These are phyloP conservation scores for Gossypium schwendimanii DNA, from an alignment of 441 rosid species.

Conservation along the genomic window DNA sequence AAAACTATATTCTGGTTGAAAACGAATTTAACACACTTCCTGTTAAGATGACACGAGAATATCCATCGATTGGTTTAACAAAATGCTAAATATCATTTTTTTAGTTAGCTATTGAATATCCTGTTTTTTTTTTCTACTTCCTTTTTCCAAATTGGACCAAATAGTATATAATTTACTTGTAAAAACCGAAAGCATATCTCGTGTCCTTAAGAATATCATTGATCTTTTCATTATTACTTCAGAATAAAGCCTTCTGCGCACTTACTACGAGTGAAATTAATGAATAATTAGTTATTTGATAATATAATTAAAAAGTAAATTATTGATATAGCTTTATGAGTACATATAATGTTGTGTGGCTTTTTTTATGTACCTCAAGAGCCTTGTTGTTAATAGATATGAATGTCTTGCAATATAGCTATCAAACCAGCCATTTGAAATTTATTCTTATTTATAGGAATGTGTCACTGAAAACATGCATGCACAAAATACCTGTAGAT, in stretches of 20 bases:
- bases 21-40: background rate
- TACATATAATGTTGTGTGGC: background rate
- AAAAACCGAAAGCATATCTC: background rate
- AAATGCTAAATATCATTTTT: background rate
- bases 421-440: background rate
- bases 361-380: background rate
- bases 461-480: slow-evolving; percentile 77
- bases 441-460: slow-evolving; percentile 42
- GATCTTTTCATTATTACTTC: background rate
- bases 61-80: background rate
- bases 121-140: background rate
- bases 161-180: background rate
- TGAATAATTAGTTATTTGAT: background rate
- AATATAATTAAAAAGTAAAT: background rate
- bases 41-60: background rate
- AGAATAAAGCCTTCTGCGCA: background rate
- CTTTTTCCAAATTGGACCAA: background rate
- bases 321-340: background rate
- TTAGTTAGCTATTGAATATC: background rate
- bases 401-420: background rate
- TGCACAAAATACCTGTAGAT: slow-evolving; percentile 23
- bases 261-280: background rate
- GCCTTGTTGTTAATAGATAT: background rate
- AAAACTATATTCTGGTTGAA: background rate
- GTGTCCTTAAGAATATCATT: background rate